Evolutionary conservation across 768 basidiomycete genomes (phyloP).

Genomic region (Auricularia auricula-judae): DNA sequence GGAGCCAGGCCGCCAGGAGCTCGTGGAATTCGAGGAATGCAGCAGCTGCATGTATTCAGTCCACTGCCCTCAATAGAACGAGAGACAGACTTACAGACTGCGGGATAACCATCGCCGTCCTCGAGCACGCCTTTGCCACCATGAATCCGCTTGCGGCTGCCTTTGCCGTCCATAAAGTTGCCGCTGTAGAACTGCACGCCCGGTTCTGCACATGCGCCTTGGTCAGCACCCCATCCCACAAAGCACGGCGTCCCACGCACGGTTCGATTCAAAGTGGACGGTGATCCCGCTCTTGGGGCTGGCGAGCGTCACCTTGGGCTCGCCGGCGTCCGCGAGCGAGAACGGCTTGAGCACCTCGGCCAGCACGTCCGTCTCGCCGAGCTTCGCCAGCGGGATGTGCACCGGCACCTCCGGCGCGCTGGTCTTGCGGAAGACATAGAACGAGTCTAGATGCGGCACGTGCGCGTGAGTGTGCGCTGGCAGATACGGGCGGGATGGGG

Average conservation of each 20-base stretch:
- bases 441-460: constrained; percentile 39
- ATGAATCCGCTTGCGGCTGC: constrained; percentile 61
- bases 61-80: constrained; percentile 2
- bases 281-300: constrained; percentile 49
- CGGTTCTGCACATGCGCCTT: constrained; percentile 33
- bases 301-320: constrained; percentile 41
- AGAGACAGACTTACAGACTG: constrained; percentile 31
- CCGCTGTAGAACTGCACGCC: constrained; percentile 71
- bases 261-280: constrained; percentile 57
- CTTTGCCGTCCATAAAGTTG: constrained; percentile 35
- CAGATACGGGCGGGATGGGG: neutral
- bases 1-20: constrained; percentile 55
- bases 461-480: neutral
- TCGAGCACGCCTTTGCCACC: constrained; percentile 53
- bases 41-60: constrained; percentile 30
- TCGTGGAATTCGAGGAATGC: constrained; percentile 64
- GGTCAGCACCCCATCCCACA: neutral
- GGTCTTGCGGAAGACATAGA: constrained; percentile 40
- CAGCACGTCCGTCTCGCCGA: constrained; percentile 37
- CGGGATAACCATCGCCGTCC: constrained; percentile 46
- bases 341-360: constrained; percentile 25
- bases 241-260: constrained; percentile 30
- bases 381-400: constrained; percentile 32
- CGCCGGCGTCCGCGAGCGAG: constrained; percentile 14
- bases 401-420: constrained; percentile 28